Conservation (phyloP, 345 rosid species). For the Abelmoschus esculentus region DNA sequence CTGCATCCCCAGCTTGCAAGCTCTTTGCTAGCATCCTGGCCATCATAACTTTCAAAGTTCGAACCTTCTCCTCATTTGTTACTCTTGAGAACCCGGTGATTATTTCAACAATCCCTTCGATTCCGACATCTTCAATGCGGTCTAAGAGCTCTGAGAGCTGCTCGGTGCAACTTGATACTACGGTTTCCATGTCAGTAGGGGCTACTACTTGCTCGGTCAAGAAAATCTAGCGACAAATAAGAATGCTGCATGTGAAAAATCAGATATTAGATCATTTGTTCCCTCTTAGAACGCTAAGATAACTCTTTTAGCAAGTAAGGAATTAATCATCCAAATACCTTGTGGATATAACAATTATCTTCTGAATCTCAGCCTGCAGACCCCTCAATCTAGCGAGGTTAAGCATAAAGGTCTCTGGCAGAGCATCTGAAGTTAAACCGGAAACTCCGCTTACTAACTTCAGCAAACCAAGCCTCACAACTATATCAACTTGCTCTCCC, state of each 20-base stretch:
- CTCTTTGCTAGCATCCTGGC: constrained; percentile 54
- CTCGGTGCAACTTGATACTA: constrained; percentile 31
- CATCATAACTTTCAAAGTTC: constrained; percentile 49
- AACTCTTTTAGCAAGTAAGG: no score
- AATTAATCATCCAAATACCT: constrained; percentile 28
- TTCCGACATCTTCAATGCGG: constrained; percentile 36
- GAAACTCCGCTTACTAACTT: constrained; percentile 58
- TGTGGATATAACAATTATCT: constrained; percentile 57
- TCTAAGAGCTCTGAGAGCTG: constrained; percentile 30
- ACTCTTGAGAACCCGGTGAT: constrained; percentile 29
- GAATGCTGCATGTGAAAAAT: constrained; percentile 43
- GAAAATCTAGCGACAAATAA: constrained; percentile 66
- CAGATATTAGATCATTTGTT: constrained; percentile 1
- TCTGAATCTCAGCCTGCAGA: constrained; percentile 74
- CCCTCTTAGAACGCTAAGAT: no score
- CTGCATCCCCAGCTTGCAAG: constrained; percentile 63
- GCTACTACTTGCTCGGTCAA: constrained; percentile 40
- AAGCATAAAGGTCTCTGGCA: constrained; percentile 70
- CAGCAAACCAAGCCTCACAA: constrained; percentile 70
- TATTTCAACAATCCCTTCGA: constrained; percentile 49
- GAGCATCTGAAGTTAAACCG: constrained; percentile 45
- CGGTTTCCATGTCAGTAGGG: constrained; percentile 45
- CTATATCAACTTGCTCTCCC: constrained; percentile 59
- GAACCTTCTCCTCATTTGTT: constrained; percentile 22
- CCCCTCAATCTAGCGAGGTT: constrained; percentile 61